Conservation (phyloP, 2,329 filamentous ascomycete species). For the Pyricularia sp. region DNA sequence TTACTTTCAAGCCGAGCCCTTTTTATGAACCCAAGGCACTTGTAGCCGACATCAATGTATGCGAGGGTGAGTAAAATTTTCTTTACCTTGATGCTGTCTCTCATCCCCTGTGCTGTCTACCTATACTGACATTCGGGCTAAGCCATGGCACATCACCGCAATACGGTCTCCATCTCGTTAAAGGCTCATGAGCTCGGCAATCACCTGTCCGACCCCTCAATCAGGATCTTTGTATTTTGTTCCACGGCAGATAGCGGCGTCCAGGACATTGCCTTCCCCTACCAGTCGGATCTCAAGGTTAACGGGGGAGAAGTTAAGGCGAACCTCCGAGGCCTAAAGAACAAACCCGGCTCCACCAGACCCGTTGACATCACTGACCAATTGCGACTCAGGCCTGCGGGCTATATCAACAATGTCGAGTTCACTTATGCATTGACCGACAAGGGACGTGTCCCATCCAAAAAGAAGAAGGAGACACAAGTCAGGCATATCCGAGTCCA, state of each 20-base stretch:
- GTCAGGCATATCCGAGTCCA: conserved; percentile 11
- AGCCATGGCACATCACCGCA: conserved; percentile 48
- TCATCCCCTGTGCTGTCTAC: neutral
- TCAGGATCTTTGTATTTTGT: conserved; percentile 78
- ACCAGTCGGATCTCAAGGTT: conserved; percentile 85
- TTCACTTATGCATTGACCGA: conserved; percentile 88
- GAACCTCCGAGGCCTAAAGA: conserved; percentile 92
- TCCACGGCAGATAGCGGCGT: conserved; percentile 51
- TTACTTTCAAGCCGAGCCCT: conserved; percentile 61
- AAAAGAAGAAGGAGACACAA: conserved; percentile 5
- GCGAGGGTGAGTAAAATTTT: conserved; percentile 53
- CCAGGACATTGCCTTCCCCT: conserved; percentile 81
- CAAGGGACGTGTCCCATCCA: conserved; percentile 46
- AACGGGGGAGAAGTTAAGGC: conserved; percentile 82
- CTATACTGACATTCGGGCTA: conserved; percentile 1
- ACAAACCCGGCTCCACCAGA: conserved; percentile 88
- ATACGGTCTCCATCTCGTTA: conserved; percentile 35
- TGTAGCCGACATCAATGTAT: conserved; percentile 55
- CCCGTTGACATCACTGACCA: conserved; percentile 82
- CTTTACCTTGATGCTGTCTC: neutral
- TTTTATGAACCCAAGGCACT: conserved; percentile 68
- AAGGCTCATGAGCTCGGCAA: conserved; percentile 39
- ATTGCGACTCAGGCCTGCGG: conserved; percentile 56
- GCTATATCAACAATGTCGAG: conserved; percentile 67
- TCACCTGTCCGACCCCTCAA: conserved; percentile 49